Conservation (phyloP, 768 basidiomycete species). For the Suillus luteus region DNA sequence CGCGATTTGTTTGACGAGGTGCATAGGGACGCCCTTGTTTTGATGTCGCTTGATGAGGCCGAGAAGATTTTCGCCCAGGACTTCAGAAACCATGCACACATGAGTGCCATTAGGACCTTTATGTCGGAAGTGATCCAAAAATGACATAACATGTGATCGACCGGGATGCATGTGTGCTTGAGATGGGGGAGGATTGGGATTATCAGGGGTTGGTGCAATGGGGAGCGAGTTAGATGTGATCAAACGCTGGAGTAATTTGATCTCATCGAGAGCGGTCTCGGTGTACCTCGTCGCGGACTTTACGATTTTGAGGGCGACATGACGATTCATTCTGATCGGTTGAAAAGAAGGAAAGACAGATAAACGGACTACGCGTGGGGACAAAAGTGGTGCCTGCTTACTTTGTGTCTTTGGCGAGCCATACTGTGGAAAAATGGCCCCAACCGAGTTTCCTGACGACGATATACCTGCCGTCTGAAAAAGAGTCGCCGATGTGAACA, state of each 20-base stretch:
- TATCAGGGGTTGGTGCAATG: slow-evolving; percentile 45
- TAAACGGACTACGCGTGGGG: slow-evolving; percentile 9
- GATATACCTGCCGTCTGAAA: slow-evolving; percentile 83
- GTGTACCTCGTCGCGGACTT: slow-evolving; percentile 97
- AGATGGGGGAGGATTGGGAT: slow-evolving; percentile 50
- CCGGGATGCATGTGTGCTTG: slow-evolving; percentile 81
- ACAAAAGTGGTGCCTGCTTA: slow-evolving; percentile 38
- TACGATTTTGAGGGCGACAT: slow-evolving; percentile 99
- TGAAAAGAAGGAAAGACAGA: slow-evolving; percentile 19
- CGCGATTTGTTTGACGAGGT: slow-evolving; percentile 91
- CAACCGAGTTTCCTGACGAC: slow-evolving; percentile 95
- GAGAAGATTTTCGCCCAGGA: slow-evolving; percentile 94
- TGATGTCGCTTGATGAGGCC: slow-evolving; percentile 98
- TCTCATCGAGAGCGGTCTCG: slow-evolving; percentile 97
- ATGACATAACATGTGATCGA: slow-evolving; percentile 91
- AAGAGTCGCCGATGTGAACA: slow-evolving; percentile 92
- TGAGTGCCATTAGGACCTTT: slow-evolving; percentile 96
- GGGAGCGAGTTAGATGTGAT: slow-evolving; percentile 78
- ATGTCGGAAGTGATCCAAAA: slow-evolving; percentile 97
- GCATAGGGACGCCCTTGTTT: slow-evolving; percentile 95
- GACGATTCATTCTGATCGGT: slow-evolving; percentile 76
- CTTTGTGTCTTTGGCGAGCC: slow-evolving; percentile 86
- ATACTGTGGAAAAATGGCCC: slow-evolving; percentile 95
- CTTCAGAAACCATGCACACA: slow-evolving; percentile 99
- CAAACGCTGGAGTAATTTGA: slow-evolving; percentile 94